Base-by-base conservation (phyloP, 1,284 basidiomycete genomes). In the Lentinus polychrous region DNA sequence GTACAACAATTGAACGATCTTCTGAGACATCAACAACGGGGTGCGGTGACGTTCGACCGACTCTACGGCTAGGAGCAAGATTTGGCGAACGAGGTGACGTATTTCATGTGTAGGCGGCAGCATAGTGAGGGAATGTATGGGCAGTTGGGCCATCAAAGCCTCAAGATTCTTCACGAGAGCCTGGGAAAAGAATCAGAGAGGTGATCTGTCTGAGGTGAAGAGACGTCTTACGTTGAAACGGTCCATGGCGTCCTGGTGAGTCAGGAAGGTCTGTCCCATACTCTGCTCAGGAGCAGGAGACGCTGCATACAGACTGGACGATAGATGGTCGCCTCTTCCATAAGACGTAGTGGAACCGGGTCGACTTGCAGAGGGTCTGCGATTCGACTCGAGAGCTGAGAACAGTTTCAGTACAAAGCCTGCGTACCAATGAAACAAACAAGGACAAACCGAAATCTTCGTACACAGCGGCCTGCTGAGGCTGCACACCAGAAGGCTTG, bases 1-100 rank as follows among this genome's bases (percentile, higher is more conserved):
- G 73, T 93, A 96, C 49, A 97, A 65, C 41, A 88, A 70, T 61
- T 91, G 89, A 8, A 94, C 92, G 43, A 93, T 88, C 68, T 94
- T 93, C 66, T 99, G 96, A 2, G 95, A 94, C 70, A 97, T 94
- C 52, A 85, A 76, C 45, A 98, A 73, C 1, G 94, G 91, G 1
- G 91, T 95, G 50, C 90, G 86, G 51, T 91, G 85, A 52, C 83
- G 83, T 52, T 92, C 89, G 40, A 75, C 66, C 1, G 91, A 85
- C 57, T 90, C 86, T 10, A 78, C 79, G 8, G 91, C 88, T 36
- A 95, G 75, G 54, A 81, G 74, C 10, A 93, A 73, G 49, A 98
- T 84, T 58, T 91, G 87, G 46, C 86, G 81, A 52, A 94, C 78
- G 46, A 95, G 74, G 55, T 81, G 78, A 50, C 91, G 88, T 51